These are phyloP conservation scores for Colletotrichum tropicale DNA, from an alignment of 2,329 filamentous ascomycete genomes.

Conservation along the genomic window DNA sequence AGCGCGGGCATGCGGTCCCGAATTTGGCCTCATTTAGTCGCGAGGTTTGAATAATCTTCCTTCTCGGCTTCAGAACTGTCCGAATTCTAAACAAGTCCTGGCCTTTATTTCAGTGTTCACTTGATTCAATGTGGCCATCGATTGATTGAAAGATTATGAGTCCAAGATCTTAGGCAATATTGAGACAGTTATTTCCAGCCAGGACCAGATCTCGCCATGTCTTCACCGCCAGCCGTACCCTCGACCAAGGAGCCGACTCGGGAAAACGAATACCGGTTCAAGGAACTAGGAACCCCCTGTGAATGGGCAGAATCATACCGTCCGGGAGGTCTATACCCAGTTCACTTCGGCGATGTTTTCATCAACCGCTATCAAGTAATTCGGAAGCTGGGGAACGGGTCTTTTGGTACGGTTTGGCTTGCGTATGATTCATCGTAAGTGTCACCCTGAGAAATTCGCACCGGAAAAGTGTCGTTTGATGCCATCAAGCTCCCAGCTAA, in stretches of 20 bases:
- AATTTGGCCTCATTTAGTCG: neutral
- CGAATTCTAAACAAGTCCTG: accelerated
- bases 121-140: neutral
- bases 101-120: accelerated
- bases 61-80: neutral
- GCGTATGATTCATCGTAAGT: constrained; percentile 21
- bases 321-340: constrained; percentile 25
- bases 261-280: neutral
- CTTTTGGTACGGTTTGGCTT: constrained; percentile 29
- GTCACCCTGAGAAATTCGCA: accelerated
- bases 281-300: neutral
- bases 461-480: too few relatives aligned
- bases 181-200: accelerated
- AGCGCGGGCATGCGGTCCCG: neutral
- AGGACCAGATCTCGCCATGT: neutral
- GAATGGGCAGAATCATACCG: constrained; percentile 22
- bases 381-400: constrained; percentile 28
- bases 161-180: accelerated
- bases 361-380: constrained; percentile 24
- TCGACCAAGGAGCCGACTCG: neutral
- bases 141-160: accelerated
- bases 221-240: neutral
- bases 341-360: constrained; percentile 26
- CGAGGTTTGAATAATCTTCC: accelerated
- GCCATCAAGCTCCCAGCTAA: neutral